Conservation (phyloP, 257 asterid species). For the Solanum megistacrolobum region DNA sequence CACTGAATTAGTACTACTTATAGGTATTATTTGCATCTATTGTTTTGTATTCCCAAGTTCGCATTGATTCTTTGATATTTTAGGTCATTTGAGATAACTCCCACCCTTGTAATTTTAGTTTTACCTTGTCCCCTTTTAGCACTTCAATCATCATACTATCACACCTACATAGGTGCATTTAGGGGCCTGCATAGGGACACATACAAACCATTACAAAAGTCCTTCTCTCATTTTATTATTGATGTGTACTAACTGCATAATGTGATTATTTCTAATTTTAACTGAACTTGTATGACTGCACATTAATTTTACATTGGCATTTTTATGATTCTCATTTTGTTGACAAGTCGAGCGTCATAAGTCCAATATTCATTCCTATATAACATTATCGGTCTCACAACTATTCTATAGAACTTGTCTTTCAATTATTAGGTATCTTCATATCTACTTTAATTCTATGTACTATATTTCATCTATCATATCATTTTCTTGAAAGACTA, state of each 20-base stretch:
- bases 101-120: neutral
- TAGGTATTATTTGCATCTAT: neutral
- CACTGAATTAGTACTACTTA: neutral
- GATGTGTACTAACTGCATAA: neutral
- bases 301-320: neutral
- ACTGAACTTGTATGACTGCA: neutral
- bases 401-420: neutral
- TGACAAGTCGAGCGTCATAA: neutral
- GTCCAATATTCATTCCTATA: neutral
- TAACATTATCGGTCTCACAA: neutral
- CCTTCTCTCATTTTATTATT: neutral
- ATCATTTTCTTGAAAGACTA: neutral
- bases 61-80: neutral
- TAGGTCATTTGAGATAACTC: neutral
- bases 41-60: neutral
- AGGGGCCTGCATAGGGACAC: neutral
- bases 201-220: neutral
- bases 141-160: neutral
- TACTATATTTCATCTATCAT: neutral
- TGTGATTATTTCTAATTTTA: neutral
- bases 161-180: neutral
- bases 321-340: neutral
- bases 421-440: neutral
- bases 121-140: neutral
- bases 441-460: neutral